Conservation (phyloP, 805 yeast species). For the Spathaspora girioi region DNA sequence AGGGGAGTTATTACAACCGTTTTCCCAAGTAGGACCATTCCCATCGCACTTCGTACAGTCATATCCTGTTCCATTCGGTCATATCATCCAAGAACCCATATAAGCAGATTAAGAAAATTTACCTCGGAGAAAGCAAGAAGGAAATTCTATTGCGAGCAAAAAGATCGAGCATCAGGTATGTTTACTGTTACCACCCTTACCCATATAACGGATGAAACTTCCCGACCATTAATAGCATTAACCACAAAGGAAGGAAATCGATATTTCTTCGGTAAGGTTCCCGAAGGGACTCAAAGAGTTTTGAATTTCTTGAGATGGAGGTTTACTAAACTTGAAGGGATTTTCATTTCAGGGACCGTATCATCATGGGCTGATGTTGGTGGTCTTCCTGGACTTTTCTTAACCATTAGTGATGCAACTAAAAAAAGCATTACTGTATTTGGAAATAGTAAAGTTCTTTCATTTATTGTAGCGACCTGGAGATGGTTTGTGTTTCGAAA, state of each 20-base stretch:
- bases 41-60: not conserved
- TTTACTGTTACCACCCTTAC: constrained; percentile 50
- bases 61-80: not conserved
- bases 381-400: constrained; percentile 88
- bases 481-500: constrained; percentile 80
- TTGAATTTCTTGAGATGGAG: constrained; percentile 46
- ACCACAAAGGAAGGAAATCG: constrained; percentile 47
- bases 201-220: constrained; percentile 53
- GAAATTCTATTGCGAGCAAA: constrained; percentile 1
- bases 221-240: constrained; percentile 54
- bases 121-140: constrained; percentile 1
- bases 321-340: constrained; percentile 54
- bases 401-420: constrained; percentile 81
- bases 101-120: not conserved
- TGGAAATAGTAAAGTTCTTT: constrained; percentile 27
- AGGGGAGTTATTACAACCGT: not conserved
- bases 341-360: constrained; percentile 77
- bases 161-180: constrained; percentile 24
- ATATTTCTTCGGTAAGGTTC: constrained; percentile 72
- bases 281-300: constrained; percentile 84
- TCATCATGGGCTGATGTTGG: constrained; percentile 71
- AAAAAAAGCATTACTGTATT: constrained; percentile 53
- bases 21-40: not conserved
- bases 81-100: not conserved
- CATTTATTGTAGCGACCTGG: constrained; percentile 73